Evolutionary conservation across 768 basidiomycete species (phyloP), one percentile per base, ranked within the genome.

Genomic region (Termitomyces sp.): DNA sequence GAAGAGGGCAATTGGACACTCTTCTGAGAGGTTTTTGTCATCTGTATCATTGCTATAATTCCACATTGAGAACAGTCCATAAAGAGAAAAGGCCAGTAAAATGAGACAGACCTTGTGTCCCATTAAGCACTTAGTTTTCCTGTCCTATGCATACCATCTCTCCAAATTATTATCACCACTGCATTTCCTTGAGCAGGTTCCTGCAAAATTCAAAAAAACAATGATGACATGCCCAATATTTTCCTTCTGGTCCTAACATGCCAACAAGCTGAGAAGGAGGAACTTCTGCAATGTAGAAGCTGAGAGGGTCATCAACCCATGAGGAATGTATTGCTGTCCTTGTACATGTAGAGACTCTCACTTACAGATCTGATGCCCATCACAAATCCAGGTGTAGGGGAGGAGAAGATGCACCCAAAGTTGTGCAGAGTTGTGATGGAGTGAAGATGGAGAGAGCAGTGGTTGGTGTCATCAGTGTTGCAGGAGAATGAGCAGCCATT

Each of bases 281-380:
- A 98, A 98, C 71, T 96, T 98, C 68, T 97, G 96, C 0, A 93
- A 95, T 0, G 97, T 98, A 12, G 93, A 93, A 63, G 98, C 97
- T 0, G 93, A 92, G 5, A 98, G 82, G 4, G 94, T 97, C 41
- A 89, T 86, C n/a, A 99, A 75, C 0, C 84, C 84, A 8, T 95
- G 58, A 98, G 69, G 77, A 97, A 99, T 0, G 96, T 98, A 65
- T 97, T 93, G 65, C 90, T 87, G 37, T 97, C 87, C 42, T 89
- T 84, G 64, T 98, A 98, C 0, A 83, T 74, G 17, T 75, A 68
- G 8, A 98, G 75, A 12, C 73, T 69, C 21, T 79, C 72, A 2
- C 96, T 95, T 35, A 97, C 81, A 0, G 85, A 90, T 6, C 97
- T 97, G 2, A 98, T 93, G n/a, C 91, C 96, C 91, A 99, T 96